Conservation (phyloP, 2,329 filamentous ascomycete genomes). For the Fusarium stilboides region DNA sequence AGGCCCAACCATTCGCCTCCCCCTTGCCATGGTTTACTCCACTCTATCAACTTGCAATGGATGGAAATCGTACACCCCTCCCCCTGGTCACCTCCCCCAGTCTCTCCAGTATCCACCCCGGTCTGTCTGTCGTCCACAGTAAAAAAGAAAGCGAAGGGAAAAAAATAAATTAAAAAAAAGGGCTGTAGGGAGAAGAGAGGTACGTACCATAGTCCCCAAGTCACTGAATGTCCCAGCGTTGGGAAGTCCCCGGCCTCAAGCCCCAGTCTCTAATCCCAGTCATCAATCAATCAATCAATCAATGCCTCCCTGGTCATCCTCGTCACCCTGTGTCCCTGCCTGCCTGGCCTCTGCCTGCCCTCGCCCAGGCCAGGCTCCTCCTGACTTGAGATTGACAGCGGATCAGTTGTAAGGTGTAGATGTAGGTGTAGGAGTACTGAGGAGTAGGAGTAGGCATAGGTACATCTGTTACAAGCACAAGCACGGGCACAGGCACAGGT, state of each 20-base stretch:
- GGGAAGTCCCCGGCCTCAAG: constrained; percentile 22
- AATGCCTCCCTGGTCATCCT: constrained; percentile 34
- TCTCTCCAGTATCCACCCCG: constrained; percentile 47
- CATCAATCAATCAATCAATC: constrained; percentile 33
- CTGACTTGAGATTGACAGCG: constrained; percentile 44
- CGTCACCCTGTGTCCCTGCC: constrained; percentile 14
- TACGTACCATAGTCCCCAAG: constrained; percentile 32
- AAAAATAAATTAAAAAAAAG: constrained; percentile 36
- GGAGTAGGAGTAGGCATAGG: neutral
- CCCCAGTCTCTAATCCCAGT: constrained; percentile 40
- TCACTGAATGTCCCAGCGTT: constrained; percentile 16
- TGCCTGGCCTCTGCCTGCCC: constrained; percentile 6
- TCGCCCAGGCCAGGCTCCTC: constrained; percentile 39
- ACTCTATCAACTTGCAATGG: constrained; percentile 37
- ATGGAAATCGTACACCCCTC: constrained; percentile 42
- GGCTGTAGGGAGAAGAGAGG: constrained; percentile 13
- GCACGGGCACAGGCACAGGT: constrained; percentile 29
- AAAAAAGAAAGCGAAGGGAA: constrained; percentile 23
- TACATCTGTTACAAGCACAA: constrained; percentile 39
- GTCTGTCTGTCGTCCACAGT: constrained; percentile 40
- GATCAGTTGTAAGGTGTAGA: constrained; percentile 31
- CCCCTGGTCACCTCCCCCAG: constrained; percentile 43
- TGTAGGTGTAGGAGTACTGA: constrained; percentile 8
- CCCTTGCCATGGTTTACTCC: constrained; percentile 40
- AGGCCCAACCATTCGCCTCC: constrained; percentile 40